Evolutionary conservation across 2,329 filamentous ascomycete genomes (phyloP), one percentile per base, ranked within the genome.

Genomic region (Pseudocercospora eumusae): DNA sequence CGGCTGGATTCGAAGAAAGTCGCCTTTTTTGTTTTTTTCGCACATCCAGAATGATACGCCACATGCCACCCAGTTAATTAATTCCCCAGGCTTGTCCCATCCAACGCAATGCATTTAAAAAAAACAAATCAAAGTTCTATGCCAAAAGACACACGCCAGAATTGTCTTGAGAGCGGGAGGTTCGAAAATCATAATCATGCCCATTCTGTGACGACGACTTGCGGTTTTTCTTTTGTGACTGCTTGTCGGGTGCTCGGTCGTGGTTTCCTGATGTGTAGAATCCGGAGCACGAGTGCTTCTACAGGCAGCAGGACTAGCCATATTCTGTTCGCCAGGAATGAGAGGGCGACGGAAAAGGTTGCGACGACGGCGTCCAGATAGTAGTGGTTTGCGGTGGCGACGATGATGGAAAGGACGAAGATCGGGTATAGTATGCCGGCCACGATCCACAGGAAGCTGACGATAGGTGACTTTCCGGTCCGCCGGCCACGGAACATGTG

Each of bases 321-420:
- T 21, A 84, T 66, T 59, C 77, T 76, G 70, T 85, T 85, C 65
- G 76, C 76, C 4, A 76, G 52, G 65, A 83, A 84, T 2, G 79
- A 78, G 11, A 83, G 53, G 4, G 76, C 73, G 2, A 82, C 81
- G 20, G 81, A 82, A 61, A 78, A 74, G 1, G 78, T 79, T 11
- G 82, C 82, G 5, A 82, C 78, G 15, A 80, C 69, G 0, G 83
- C 83, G 68, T 85, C 83, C 61, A 85, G 75, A 75, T 80, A 84
- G 72, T 84, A 88, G 70, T 85, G 85, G 68, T 88, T 88, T 33
- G 84, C 85, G 0, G 85, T 87, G 15, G 84, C 82, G 27, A 88
- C 81, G 62, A 88, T 87, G 27, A 82, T 80, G 5, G 76, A 71
- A 8, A 75, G 76, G 61, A 81, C 79, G 25, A 82, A 74, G 0